Percentiles rank a stretch among this genome's conserved stretches.
Conservation (phyloP, 2,329 filamentous ascomycete species). For the Alternaria gaisen region DNA sequence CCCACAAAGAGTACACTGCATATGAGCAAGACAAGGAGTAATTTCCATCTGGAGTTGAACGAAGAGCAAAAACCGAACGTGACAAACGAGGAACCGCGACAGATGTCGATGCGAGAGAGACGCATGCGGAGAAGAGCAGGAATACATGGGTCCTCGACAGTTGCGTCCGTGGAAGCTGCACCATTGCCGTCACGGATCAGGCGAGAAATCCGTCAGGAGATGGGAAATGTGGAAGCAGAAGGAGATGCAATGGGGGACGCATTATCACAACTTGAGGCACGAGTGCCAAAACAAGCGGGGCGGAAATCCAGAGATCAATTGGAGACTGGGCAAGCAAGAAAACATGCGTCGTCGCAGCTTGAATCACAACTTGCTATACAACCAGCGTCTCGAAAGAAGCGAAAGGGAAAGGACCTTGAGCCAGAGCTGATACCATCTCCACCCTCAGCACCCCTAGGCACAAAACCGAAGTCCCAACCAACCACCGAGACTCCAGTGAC, state of each 20-base stretch:
- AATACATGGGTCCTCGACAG: not conserved
- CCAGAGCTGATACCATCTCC: conserved; percentile 20
- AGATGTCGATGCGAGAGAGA: conserved; percentile 15
- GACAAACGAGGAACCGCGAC: not conserved
- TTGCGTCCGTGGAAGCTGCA: not conserved
- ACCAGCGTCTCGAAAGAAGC: not conserved
- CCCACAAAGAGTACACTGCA: conserved; percentile 5
- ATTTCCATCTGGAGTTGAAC: not conserved
- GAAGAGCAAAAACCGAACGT: not conserved
- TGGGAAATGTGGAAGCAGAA: not conserved
- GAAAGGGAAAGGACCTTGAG: not conserved
- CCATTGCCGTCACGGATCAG: not conserved
- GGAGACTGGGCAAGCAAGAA: not conserved
- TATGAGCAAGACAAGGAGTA: conserved; percentile 11
- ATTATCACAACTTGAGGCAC: not conserved
- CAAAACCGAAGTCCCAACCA: not conserved
- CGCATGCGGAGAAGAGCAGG: conserved; percentile 9
- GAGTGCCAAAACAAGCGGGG: not conserved
- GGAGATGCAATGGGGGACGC: not conserved
- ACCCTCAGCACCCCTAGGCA: conserved; percentile 21
- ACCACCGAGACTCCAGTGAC: conserved; percentile 13
- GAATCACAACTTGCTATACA: not conserved
- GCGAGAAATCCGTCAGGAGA: not conserved
- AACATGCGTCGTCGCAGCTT: not conserved
- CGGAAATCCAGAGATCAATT: not conserved